Evolutionary conservation across 805 yeast genomes (phyloP), one percentile per base, ranked within the genome.

Genomic region (Starmera quercuum): DNA sequence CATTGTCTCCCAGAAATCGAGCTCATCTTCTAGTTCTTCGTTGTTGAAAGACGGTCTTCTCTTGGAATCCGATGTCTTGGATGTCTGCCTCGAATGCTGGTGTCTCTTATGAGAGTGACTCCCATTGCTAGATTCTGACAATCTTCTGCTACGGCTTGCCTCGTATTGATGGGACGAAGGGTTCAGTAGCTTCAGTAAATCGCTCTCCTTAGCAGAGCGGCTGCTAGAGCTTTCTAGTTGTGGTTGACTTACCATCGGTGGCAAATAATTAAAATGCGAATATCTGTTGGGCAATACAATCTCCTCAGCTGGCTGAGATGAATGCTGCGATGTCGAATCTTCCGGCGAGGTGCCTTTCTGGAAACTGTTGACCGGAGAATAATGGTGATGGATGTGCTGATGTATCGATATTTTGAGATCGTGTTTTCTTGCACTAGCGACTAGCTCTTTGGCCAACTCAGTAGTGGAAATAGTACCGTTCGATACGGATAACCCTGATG

Each of bases 381-480:
- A 79, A 56, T 83, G 87, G 51, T 84, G 84, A 55, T 83, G 90
- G 30, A 82, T 77, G 54, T 84, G 95, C 53, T 86, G 95, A 57
- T 86, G 95, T 15, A 86, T 72, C 4, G 86, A 78, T 11, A 86
- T 66, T 29, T 72, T 67, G 28, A 82, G 59, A 14, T 71, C 67
- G 44, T 73, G 67, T 31, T 59, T 58, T 40, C 70, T 75, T 0
- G 88, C 88, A 33, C 77, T 67, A 23, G 72, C 71, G 7, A 83
- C 65, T 8, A 83, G 54, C 40, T 66, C 62, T 35, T 73, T 74
- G 0, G 75, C 86, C 13, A 71, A 49, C 23, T 71, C 77, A 36
- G 73, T 70, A 15, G 67, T 62, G 26, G 62, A 54, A 4, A 82
- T 78, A 2, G 56, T 45, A 2, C 86, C 87, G 20, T 63, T 56